Evolutionary conservation across 805 yeast genomes (phyloP).

Genomic region (Starmera quercuum): DNA sequence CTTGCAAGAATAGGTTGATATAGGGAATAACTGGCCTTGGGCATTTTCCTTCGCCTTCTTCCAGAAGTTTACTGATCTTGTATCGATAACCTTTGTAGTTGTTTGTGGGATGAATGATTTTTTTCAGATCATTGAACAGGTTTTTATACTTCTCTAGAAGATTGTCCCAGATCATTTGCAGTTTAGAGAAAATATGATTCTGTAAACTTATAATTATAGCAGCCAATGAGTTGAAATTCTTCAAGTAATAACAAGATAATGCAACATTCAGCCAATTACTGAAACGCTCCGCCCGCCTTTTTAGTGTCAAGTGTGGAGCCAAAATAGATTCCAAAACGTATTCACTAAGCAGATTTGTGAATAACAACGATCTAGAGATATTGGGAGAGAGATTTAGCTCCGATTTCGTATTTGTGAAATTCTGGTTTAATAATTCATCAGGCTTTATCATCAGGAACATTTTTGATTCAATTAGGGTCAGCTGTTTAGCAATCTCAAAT

Average conservation of each 20-base stretch:
- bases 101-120: slow-evolving; percentile 68
- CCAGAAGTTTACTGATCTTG: slow-evolving; percentile 49
- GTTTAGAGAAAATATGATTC: slow-evolving; percentile 59
- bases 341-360: slow-evolving; percentile 65
- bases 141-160: slow-evolving; percentile 53
- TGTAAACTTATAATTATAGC: slow-evolving; percentile 74
- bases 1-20: slow-evolving; percentile 67
- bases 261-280: slow-evolving; percentile 72
- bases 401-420: slow-evolving; percentile 52
- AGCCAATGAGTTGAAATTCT: slow-evolving; percentile 74
- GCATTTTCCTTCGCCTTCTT: slow-evolving; percentile 28
- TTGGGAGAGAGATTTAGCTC: slow-evolving; percentile 55
- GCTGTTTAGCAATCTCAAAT: slow-evolving; percentile 68
- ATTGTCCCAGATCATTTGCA: slow-evolving; percentile 50
- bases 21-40: slow-evolving; percentile 67
- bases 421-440: slow-evolving; percentile 59
- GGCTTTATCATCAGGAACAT: slow-evolving; percentile 58
- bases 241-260: slow-evolving; percentile 59
- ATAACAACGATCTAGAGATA: slow-evolving; percentile 50
- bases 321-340: slow-evolving; percentile 67
- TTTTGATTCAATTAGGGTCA: slow-evolving; percentile 63
- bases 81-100: slow-evolving; percentile 64
- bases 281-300: slow-evolving; percentile 45
- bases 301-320: slow-evolving; percentile 38
- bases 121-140: slow-evolving; percentile 53